A percentile compares a stretch with the other conserved stretches of the same genome.
Conservation (phyloP, 768 basidiomycete genomes). For the Pulveroboletus frians region DNA sequence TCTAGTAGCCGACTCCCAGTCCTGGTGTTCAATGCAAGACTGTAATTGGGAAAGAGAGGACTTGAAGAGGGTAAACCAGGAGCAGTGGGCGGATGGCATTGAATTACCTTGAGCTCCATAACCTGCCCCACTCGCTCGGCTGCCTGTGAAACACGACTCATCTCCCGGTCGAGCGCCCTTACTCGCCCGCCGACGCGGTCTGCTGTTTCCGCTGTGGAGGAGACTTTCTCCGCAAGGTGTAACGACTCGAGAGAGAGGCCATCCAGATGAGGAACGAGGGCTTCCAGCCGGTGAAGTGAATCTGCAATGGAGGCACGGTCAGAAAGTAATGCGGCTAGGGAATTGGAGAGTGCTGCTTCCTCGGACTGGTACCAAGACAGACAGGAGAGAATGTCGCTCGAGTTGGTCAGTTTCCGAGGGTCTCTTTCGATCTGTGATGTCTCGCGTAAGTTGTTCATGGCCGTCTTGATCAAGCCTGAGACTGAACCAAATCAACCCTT, state of each 20-base stretch:
- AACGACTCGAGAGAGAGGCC: slow-evolving; percentile 54
- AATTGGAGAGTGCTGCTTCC: slow-evolving; percentile 70
- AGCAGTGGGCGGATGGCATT: slow-evolving; percentile 21
- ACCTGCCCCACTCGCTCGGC: slow-evolving; percentile 90
- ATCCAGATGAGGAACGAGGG: slow-evolving; percentile 59
- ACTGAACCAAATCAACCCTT: not conserved
- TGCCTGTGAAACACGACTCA: slow-evolving; percentile 83
- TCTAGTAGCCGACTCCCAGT: slow-evolving; percentile 94
- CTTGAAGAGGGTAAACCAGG: slow-evolving; percentile 36
- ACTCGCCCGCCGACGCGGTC: slow-evolving; percentile 92
- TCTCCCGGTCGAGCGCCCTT: slow-evolving; percentile 84
- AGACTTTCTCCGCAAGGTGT: slow-evolving; percentile 53
- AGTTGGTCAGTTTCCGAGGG: slow-evolving; percentile 45
- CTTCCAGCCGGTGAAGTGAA: slow-evolving; percentile 57
- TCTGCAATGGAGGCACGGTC: slow-evolving; percentile 58
- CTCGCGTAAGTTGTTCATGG: slow-evolving; percentile 7
- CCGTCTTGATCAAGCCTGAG: too few species aligned
- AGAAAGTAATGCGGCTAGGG: slow-evolving; percentile 66
- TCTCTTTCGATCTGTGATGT: slow-evolving; percentile 12
- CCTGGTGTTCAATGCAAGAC: slow-evolving; percentile 65
- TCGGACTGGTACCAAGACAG: slow-evolving; percentile 71
- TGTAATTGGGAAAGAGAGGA: slow-evolving; percentile 57
- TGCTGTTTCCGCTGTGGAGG: slow-evolving; percentile 70
- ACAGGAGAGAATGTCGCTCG: slow-evolving; percentile 69
- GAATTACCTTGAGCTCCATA: slow-evolving; percentile 84